Evolutionary conservation across 768 basidiomycete genomes (phyloP).

Genomic region (Inosperma sp.): DNA sequence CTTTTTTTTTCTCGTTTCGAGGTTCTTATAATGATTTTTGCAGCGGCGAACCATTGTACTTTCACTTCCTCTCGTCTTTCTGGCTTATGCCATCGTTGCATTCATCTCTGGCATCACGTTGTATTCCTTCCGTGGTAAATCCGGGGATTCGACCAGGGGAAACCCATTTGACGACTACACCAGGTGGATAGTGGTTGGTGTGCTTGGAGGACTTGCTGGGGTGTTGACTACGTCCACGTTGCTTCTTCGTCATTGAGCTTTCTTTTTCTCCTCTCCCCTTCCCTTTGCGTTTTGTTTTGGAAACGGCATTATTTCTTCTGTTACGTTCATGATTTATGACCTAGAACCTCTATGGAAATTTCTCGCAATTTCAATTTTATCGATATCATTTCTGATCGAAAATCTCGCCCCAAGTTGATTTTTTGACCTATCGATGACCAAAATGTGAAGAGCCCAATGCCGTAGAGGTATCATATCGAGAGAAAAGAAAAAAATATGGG

Average conservation of each 20-base stretch:
- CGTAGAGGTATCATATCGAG: too few relatives aligned
- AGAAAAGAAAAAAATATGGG: too few relatives aligned
- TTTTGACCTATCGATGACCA: too few relatives aligned
- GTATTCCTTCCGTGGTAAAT: slow-evolving; percentile 57
- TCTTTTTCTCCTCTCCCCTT: not conserved
- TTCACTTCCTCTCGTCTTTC: slow-evolving; percentile 69
- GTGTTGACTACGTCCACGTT: slow-evolving; percentile 52
- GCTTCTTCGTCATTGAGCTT: slow-evolving; percentile 23
- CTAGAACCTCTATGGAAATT: too few relatives aligned
- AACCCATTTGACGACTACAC: slow-evolving; percentile 55
- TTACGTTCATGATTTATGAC: not conserved
- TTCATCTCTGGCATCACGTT: slow-evolving; percentile 62
- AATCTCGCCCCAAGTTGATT: too few relatives aligned
- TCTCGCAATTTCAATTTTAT: too few relatives aligned
- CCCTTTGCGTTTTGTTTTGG: not conserved
- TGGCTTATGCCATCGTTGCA: slow-evolving; percentile 65
- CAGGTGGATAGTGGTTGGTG: slow-evolving; percentile 59
- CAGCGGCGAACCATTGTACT: slow-evolving; percentile 60
- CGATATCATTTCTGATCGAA: too few relatives aligned
- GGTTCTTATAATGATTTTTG: not conserved
- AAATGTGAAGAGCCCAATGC: too few relatives aligned
- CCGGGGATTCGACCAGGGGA: slow-evolving; percentile 34
- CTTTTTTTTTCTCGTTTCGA: not conserved
- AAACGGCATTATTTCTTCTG: not conserved
- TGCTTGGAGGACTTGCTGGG: slow-evolving; percentile 59